A percentile compares a stretch with the other conserved stretches of the same genome.
Evolutionary conservation across 306 rosid genomes (phyloP).

Genomic region (Sicyos edulis): DNA sequence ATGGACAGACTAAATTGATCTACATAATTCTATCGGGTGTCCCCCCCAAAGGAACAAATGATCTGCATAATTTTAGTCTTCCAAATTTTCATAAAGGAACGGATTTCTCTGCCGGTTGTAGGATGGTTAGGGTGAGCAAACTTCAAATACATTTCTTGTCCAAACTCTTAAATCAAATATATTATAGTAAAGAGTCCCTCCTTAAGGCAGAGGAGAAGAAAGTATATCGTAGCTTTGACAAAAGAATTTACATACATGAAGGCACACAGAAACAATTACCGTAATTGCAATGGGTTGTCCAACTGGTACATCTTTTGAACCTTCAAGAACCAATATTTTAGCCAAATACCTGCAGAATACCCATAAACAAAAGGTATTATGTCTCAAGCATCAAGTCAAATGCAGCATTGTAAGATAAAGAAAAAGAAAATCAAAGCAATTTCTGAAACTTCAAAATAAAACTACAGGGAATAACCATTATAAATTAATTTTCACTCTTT

Average conservation of each 20-base stretch:
- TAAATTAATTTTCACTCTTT: not conserved
- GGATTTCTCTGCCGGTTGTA: not conserved
- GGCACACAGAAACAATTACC: conserved; percentile 36
- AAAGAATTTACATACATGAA: conserved; percentile 9
- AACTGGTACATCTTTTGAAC: conserved; percentile 26
- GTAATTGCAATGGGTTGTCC: conserved; percentile 18
- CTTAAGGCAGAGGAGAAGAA: not conserved
- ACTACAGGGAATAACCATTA: not conserved
- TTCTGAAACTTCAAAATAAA: not conserved
- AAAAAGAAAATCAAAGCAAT: not conserved
- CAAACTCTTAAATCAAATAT: not conserved
- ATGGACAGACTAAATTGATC: not conserved
- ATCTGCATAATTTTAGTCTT: not conserved
- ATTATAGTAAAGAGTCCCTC: not conserved
- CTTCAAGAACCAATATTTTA: conserved; percentile 85
- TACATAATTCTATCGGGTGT: too few relatives aligned
- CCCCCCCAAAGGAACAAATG: not conserved
- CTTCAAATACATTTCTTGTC: not conserved
- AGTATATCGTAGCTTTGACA: not conserved
- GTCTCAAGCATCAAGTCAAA: not conserved
- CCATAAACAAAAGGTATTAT: conserved; percentile 22
- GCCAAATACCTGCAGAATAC: conserved; percentile 66
- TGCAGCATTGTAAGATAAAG: not conserved
- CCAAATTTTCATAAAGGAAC: not conserved
- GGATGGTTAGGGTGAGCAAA: not conserved